phyloP scores from a whole-genome alignment of 306 rosid genomes.

The Rosa chinensis region DNA sequence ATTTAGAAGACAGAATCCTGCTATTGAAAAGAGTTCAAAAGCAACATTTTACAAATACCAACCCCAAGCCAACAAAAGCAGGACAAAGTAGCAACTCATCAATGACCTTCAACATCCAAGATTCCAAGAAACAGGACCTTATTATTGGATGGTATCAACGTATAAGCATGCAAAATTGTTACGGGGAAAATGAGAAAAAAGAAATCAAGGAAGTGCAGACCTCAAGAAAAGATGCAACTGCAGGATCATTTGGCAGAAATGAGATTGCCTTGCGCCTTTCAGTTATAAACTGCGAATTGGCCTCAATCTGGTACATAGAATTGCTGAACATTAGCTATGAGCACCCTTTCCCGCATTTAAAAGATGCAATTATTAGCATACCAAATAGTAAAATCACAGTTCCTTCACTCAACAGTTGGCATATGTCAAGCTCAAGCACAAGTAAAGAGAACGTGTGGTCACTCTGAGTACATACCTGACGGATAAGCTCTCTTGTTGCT shows the following conservation, averaged over 20 bases:
- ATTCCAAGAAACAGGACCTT: not conserved
- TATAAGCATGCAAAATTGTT: not conserved
- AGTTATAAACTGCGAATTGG: conserved; percentile 62
- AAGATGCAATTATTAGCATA: conserved; percentile 1
- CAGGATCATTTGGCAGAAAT: conserved; percentile 69
- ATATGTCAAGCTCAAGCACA: conserved; percentile 1
- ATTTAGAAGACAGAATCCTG: not conserved
- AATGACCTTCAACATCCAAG: conserved; percentile 2
- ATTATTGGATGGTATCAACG: not conserved
- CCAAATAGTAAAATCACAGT: not conserved
- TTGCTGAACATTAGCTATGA: conserved; percentile 33
- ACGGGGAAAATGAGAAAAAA: not conserved
- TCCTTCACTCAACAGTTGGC: not conserved
- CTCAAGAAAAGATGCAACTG: conserved; percentile 68
- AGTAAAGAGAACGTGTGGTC: conserved; percentile 2
- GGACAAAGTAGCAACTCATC: not conserved
- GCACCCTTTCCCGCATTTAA: conserved; percentile 14
- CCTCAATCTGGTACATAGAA: conserved; percentile 59
- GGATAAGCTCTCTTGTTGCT: conserved; percentile 68
- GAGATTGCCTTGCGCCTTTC: conserved; percentile 65
- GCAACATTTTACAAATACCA: not conserved
- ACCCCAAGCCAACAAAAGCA: not conserved
- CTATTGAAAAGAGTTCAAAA: not conserved
- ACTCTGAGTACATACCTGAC: conserved; percentile 54
- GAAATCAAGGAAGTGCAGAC: conserved; percentile 33